A percentile compares a stretch with the other conserved stretches of the same genome.
phyloP scores from a whole-genome alignment of 768 basidiomycete genomes.

The Pleurotus djamor region DNA sequence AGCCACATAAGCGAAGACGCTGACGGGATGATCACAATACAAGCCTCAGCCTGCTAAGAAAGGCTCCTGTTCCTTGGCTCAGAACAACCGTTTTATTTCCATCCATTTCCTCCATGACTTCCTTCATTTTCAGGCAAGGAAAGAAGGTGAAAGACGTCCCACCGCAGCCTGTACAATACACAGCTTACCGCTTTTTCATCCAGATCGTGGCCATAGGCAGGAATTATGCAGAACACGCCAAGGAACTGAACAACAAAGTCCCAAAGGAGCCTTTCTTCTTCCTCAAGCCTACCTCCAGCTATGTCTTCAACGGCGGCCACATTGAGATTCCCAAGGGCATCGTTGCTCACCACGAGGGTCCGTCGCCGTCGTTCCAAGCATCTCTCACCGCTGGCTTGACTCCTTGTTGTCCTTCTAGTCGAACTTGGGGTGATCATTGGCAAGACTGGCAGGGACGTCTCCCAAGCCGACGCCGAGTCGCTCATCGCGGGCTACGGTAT shows the following conservation, averaged over 20 bases:
- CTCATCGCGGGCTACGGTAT: constrained; percentile 93
- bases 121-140: constrained; percentile 34
- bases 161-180: too few species aligned
- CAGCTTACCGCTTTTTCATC: too few species aligned
- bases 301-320: constrained; percentile 70
- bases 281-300: constrained; percentile 93
- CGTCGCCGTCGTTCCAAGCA: background rate
- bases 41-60: constrained; percentile 4
- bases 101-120: constrained; percentile 6
- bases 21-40: background rate
- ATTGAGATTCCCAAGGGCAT: constrained; percentile 88
- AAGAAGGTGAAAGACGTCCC: constrained; percentile 34
- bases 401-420: constrained; percentile 42
- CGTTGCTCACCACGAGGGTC: constrained; percentile 90
- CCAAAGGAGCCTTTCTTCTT: constrained; percentile 99
- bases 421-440: constrained; percentile 98
- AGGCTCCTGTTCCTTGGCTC: background rate
- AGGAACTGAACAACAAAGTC: constrained; percentile 85
- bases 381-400: background rate
- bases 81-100: constrained; percentile 1
- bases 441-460: constrained; percentile 80
- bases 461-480: constrained; percentile 63
- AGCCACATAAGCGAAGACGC: background rate
- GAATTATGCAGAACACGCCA: constrained; percentile 90
- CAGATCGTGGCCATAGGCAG: constrained; percentile 96